These are phyloP conservation scores for Austroboletus eburneus DNA, from an alignment of 768 basidiomycete genomes.

Conservation along the genomic window DNA sequence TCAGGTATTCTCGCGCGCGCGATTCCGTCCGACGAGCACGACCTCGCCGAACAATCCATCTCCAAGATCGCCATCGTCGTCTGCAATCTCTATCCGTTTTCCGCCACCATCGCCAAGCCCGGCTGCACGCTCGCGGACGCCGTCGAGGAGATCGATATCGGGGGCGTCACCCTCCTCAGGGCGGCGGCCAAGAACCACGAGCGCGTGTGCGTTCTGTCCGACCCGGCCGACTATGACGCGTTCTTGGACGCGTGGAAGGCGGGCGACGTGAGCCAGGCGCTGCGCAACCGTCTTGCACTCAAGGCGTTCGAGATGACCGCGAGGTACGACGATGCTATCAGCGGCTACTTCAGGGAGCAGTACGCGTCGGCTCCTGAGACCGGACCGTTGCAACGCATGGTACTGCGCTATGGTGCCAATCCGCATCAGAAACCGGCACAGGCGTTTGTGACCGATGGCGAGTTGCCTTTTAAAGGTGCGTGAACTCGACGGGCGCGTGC, in stretches of 20 bases:
- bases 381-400: constrained; percentile 74
- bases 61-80: constrained; percentile 94
- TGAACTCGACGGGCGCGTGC: too few relatives aligned
- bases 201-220: constrained; percentile 84
- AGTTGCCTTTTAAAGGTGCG: constrained; percentile 89
- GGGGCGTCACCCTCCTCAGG: constrained; percentile 94
- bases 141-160: constrained; percentile 98
- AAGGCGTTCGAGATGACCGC: constrained; percentile 99
- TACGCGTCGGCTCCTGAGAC: constrained; percentile 86
- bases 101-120: constrained; percentile 82
- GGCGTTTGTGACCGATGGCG: constrained; percentile 85
- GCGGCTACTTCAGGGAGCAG: constrained; percentile 93
- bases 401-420: constrained; percentile 93
- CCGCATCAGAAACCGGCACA: constrained; percentile 99
- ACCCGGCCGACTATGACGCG: constrained; percentile 80
- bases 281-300: constrained; percentile 79
- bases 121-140: constrained; percentile 88
- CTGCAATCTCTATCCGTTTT: constrained; percentile 98
- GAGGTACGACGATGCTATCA: constrained; percentile 91
- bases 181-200: constrained; percentile 99
- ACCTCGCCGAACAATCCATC: constrained; percentile 80
- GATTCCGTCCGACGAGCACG: constrained; percentile 85
- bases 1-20: constrained; percentile 91
- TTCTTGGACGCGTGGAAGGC: constrained; percentile 76
- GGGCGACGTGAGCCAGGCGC: constrained; percentile 67